Conservation (phyloP, 2,329 filamentous ascomycete genomes). For the Claviceps maximensis region DNA sequence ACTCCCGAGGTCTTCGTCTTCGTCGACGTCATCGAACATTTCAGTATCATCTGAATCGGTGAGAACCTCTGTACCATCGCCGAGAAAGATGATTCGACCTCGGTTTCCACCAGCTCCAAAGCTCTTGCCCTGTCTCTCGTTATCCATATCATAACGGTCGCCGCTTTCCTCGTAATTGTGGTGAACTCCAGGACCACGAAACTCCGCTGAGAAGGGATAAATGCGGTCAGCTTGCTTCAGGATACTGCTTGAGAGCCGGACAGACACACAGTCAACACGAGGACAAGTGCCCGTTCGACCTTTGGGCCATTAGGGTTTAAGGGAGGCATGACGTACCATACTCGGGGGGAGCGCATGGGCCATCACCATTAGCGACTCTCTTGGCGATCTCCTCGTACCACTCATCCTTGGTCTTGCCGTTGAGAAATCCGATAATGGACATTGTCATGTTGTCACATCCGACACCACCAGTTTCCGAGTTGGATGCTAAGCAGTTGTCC, state of each 20-base stretch:
- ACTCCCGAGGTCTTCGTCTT: slow-evolving; percentile 74
- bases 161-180: slow-evolving; percentile 74
- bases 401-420: slow-evolving; percentile 87
- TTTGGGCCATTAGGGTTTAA: no score
- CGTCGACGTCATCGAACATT: slow-evolving; percentile 79
- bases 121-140: slow-evolving; percentile 48
- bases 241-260: not conserved
- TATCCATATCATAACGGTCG: slow-evolving; percentile 63
- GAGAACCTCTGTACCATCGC: slow-evolving; percentile 85
- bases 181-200: slow-evolving; percentile 69
- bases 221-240: slow-evolving; percentile 15
- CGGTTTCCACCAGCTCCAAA: slow-evolving; percentile 58
- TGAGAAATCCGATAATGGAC: slow-evolving; percentile 75
- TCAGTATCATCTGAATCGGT: slow-evolving; percentile 82
- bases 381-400: slow-evolving; percentile 96
- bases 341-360: slow-evolving; percentile 95
- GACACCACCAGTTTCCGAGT: slow-evolving; percentile 94
- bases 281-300: slow-evolving; percentile 3
- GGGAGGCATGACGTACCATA: slow-evolving; percentile 79
- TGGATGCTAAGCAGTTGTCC: slow-evolving; percentile 97
- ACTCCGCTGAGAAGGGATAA: slow-evolving; percentile 49
- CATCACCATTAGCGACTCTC: slow-evolving; percentile 90
- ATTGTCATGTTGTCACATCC: slow-evolving; percentile 99
- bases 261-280: slow-evolving; percentile 9
- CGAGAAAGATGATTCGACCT: slow-evolving; percentile 85